phyloP scores from a whole-genome alignment of 768 basidiomycete species.

The Rhizopogon vesiculosus region DNA sequence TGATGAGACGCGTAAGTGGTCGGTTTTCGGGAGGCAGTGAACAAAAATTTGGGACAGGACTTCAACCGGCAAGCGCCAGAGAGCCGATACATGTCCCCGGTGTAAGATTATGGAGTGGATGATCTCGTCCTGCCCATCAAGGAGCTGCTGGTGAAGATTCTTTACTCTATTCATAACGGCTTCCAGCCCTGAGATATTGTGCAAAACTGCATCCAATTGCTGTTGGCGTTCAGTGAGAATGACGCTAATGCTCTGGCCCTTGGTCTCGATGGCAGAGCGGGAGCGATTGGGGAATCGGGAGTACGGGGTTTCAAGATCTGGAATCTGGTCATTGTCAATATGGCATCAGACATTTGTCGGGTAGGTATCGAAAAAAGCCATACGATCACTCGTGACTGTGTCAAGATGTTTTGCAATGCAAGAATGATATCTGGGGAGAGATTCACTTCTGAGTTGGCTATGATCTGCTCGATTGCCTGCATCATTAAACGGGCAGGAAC shows the following conservation, averaged over 20 bases:
- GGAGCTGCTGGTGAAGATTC: slow-evolving; percentile 8
- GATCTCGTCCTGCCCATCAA: slow-evolving; percentile 11
- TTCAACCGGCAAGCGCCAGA: slow-evolving; percentile 40
- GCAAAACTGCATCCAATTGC: background rate
- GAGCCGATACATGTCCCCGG: slow-evolving; percentile 19
- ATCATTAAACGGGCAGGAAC: too few species aligned
- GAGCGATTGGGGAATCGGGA: background rate
- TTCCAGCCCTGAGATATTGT: background rate
- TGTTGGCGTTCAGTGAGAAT: background rate
- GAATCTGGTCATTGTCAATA: background rate
- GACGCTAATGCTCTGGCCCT: background rate
- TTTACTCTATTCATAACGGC: slow-evolving; percentile 11
- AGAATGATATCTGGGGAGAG: background rate
- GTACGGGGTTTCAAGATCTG: background rate
- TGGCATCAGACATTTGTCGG: too few species aligned
- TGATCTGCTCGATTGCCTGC: too few species aligned
- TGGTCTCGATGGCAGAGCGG: background rate
- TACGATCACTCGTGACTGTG: background rate
- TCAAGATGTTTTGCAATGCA: background rate
- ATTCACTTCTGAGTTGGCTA: background rate
- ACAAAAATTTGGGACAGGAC: slow-evolving; percentile 44
- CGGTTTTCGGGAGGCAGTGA: slow-evolving; percentile 25
- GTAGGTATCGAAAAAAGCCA: background rate
- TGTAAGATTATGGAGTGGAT: slow-evolving; percentile 14
- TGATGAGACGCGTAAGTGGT: slow-evolving; percentile 20